Evolutionary conservation across 768 basidiomycete species (phyloP), one percentile per base, ranked within the genome.

Genomic region (Serendipita sp.): DNA sequence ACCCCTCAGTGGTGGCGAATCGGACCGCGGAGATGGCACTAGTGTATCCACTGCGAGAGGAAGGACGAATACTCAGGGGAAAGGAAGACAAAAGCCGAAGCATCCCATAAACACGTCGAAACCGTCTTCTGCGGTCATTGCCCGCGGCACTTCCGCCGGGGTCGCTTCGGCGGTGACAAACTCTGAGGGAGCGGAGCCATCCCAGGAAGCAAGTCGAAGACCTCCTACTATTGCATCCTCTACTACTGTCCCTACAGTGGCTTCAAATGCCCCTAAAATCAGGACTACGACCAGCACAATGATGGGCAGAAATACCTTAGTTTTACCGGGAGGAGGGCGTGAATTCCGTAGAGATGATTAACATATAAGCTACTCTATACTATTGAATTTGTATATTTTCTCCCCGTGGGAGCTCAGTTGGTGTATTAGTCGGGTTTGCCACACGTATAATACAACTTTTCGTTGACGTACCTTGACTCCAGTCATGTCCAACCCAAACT

Each of bases 1-100:
- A 10, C 55, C 55, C 8, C 33, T 37, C 34, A 60, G 55, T 33
- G 55, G 55, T n/a, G 55, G 55, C 4, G 55, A 60, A 36, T 60
- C 55, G n/a, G 55, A 60, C 36, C 55, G 55, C 8, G 55, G 48
- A n/a, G 48, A 60, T 10, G 55, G 55, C 8, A 60, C 55, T n/a
- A 60, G 55, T 34, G 48, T 52, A 8, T 27, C 16, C 55, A 37
- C 36, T n/a, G 34, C 33, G 8, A 60, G 55, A 33, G 55, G 55
- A 18, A 31, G 55, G n/a, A n/a, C 27, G 33, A 36, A 23, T 31
- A 5, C 55, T 2, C 27, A 36, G 5, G 16, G 27, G 0, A 60
- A 60, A 60, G 55, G 55, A 36, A 60, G 34, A n/a, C 55, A 34
- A 23, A 60, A 60, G 55, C 11, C 3, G 55, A 50, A 50, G n/a